phyloP scores from a whole-genome alignment of 2,329 filamentous ascomycete species.

The Colletotrichum somersetense region DNA sequence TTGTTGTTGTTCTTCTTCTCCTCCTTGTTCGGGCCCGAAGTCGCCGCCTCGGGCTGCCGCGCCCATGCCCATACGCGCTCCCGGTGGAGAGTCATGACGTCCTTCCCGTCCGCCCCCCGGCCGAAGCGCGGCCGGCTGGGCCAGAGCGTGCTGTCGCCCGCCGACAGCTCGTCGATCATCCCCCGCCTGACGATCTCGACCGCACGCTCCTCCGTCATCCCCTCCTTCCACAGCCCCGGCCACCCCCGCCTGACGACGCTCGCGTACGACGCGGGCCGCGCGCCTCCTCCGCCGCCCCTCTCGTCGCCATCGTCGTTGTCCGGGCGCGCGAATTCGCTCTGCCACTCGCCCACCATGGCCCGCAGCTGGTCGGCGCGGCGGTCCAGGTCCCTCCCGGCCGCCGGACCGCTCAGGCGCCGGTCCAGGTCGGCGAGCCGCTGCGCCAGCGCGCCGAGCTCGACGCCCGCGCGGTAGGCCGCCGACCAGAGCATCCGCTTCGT shows the following conservation, averaged over 20 bases:
- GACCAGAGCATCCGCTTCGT: conserved; percentile 49
- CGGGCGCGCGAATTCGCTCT: conserved; percentile 2
- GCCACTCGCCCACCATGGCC: conserved; percentile 39
- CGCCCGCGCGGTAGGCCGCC: conserved; percentile 56
- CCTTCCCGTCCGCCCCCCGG: conserved; percentile 41
- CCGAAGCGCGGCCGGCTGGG: conserved; percentile 51
- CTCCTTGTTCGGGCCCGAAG: too few species aligned
- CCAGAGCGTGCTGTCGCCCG: conserved; percentile 58
- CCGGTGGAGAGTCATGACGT: conserved; percentile 44
- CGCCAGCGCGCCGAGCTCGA: conserved; percentile 46
- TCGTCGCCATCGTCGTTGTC: not conserved
- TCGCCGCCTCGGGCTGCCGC: conserved; percentile 45
- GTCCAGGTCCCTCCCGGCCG: conserved; percentile 10
- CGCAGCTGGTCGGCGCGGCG: conserved; percentile 40
- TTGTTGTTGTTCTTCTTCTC: conserved; percentile 42
- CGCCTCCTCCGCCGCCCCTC: not conserved
- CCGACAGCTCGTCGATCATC: conserved; percentile 59
- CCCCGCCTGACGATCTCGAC: conserved; percentile 48
- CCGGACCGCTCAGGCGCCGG: conserved; percentile 29
- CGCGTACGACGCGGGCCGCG: conserved; percentile 43
- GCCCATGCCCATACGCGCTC: conserved; percentile 56
- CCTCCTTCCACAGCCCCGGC: conserved; percentile 42
- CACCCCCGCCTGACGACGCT: conserved; percentile 52
- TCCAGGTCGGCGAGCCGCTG: conserved; percentile 24
- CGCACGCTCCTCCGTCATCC: conserved; percentile 29